These are phyloP conservation scores for Ganoderma lingzhi DNA, from an alignment of 1,284 basidiomycete species.

Conservation along the genomic window DNA sequence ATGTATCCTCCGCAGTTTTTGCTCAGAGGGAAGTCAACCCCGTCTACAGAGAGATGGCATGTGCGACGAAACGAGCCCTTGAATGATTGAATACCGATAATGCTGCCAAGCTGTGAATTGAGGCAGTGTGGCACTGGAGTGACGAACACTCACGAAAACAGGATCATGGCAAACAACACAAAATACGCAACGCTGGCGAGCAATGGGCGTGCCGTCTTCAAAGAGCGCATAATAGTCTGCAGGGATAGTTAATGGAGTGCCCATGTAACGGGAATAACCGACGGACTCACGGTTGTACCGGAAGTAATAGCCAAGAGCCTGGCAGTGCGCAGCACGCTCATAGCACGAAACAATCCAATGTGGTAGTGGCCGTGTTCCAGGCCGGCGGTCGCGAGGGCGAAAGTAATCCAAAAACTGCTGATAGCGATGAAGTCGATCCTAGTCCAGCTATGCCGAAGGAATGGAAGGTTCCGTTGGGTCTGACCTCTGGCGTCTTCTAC, in stretches of 20 bases:
- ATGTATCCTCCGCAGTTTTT: conserved; percentile 86
- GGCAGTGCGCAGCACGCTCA: conserved; percentile 88
- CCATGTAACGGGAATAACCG: not conserved
- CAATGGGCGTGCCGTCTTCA: conserved; percentile 91
- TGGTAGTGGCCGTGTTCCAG: conserved; percentile 75
- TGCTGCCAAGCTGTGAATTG: conserved; percentile 50
- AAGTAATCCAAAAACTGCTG: conserved; percentile 83
- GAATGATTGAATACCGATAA: conserved; percentile 93
- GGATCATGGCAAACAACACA: conserved; percentile 87
- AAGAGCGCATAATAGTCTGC: conserved; percentile 93
- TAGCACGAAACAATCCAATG: conserved; percentile 88
- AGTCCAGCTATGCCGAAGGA: conserved; percentile 94
- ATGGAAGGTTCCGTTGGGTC: conserved; percentile 76
- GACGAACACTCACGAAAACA: conserved; percentile 81
- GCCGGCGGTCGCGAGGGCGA: conserved; percentile 72
- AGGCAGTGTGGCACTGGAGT: not conserved
- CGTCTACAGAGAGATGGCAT: conserved; percentile 54
- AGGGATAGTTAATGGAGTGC: not conserved
- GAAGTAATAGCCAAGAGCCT: conserved; percentile 89
- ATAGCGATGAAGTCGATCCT: conserved; percentile 92
- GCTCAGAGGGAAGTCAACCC: conserved; percentile 49
- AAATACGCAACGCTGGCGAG: conserved; percentile 92
- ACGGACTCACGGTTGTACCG: conserved; percentile 83
- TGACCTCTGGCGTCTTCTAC: conserved; percentile 62
- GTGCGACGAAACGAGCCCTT: conserved; percentile 81